Conservation (phyloP, 768 basidiomycete species). For the Paxillus ammoniavirescens region DNA sequence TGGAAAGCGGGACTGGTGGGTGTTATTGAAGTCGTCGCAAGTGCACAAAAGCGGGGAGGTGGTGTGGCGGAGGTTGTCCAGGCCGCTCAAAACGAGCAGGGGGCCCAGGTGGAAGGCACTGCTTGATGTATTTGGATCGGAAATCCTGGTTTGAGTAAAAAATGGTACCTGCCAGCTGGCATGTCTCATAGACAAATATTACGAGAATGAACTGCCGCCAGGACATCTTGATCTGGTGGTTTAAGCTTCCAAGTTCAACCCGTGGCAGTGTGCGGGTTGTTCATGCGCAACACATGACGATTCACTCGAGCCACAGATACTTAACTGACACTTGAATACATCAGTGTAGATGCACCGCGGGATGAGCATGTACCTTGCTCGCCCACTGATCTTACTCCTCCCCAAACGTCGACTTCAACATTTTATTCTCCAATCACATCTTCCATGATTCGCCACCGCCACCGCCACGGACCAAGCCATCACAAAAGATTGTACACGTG, state of each 20-base stretch:
- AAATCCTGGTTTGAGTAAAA: neutral
- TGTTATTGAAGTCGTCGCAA: slow-evolving; percentile 68
- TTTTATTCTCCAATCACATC: too few species aligned
- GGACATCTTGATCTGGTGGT: too few species aligned
- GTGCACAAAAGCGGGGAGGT: slow-evolving; percentile 44
- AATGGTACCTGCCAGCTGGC: neutral
- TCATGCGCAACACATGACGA: too few species aligned
- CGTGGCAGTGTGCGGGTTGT: too few species aligned
- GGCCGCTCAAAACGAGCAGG: slow-evolving; percentile 21
- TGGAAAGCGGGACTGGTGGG: slow-evolving; percentile 75
- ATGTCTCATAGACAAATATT: neutral
- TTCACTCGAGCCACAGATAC: too few species aligned
- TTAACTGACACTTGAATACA: too few species aligned
- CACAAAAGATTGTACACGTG: neutral
- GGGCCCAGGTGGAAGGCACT: slow-evolving; percentile 18
- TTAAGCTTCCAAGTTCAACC: too few species aligned
- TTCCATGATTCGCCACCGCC: slow-evolving; percentile 1
- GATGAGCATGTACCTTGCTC: too few species aligned
- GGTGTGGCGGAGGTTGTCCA: slow-evolving; percentile 21
- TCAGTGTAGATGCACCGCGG: too few species aligned
- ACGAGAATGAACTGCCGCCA: too few species aligned
- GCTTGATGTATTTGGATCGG: slow-evolving; percentile 11
- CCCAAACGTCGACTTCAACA: too few species aligned
- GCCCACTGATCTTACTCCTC: too few species aligned
- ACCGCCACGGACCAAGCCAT: neutral